Evolutionary conservation across 192 early-diverging fungal species (phyloP).

Genomic region (Lunasporangiospora selenospora): DNA sequence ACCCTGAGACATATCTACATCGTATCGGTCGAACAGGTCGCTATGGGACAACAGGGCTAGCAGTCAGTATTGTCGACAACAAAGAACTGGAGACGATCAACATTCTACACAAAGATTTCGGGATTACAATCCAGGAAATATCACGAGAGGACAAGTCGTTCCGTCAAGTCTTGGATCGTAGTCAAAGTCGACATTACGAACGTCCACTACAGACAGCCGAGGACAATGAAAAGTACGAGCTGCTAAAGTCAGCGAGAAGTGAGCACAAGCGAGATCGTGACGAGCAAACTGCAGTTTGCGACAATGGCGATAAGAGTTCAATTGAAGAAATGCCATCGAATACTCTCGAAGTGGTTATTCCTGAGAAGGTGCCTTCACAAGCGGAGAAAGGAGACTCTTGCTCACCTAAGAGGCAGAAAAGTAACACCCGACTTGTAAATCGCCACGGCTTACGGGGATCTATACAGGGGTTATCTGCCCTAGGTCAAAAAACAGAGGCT

Average conservation of each 20-base stretch:
- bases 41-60: conserved; percentile 72
- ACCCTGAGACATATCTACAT: conserved; percentile 78
- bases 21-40: conserved; percentile 83
- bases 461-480: no score
- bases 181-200: conserved; percentile 26
- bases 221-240: conserved; percentile 26
- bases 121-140: conserved; percentile 20
- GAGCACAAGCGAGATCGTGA: no score
- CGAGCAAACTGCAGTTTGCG: no score
- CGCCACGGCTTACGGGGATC: no score
- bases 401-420: no score
- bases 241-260: conserved; percentile 11
- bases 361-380: no score
- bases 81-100: conserved; percentile 43
- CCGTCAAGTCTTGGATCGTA: conserved; percentile 4
- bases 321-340: no score
- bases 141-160: background rate
- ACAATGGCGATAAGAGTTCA: no score
- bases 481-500: no score
- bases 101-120: conserved; percentile 28
- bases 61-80: conserved; percentile 51
- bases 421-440: no score
- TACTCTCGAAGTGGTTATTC: no score
- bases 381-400: no score
- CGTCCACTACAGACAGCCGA: conserved; percentile 21